Evolutionary conservation across 1,284 basidiomycete species (phyloP), one percentile per base, ranked within the genome.

Genomic region (Porodaedalea pini): DNA sequence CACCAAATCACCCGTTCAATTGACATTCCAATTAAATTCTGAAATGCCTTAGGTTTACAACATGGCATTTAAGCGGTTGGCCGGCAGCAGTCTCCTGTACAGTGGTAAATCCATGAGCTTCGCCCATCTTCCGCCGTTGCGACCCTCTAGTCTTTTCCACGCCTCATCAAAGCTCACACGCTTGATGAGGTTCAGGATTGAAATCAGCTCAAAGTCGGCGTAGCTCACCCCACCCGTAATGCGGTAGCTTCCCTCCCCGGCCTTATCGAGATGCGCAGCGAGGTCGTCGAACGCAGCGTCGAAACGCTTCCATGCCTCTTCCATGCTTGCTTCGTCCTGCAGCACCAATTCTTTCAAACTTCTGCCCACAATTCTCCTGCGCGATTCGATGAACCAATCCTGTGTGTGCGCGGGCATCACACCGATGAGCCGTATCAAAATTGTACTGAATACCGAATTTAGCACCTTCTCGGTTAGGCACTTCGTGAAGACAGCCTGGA

Each of bases 401-500:
- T 15, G n/a, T 2, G n/a, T 40, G 19, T 25, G 23, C 5, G n/a
- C 11, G n/a, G 36, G 17, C 6, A 55, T 13, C 19, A 17, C 31
- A n/a, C n/a, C 4, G 19, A 36, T 25, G 23, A 39, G 15, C 2
- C 8, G 51, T 55, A 44, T 37, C 40, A 57, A 23, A 44, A 61
- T 17, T 25, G 52, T 45, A 51, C 31, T 60, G 50, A 61, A 56
- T 54, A 54, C 56, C 10, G 48, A 41, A 19, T 11, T n/a, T 11
- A 55, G 19, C 11, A 63, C 31, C 60, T 49, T 60, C 51, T 60
- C 53, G 51, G 31, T 11, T 60, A 65, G 23, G 3, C 64, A 63
- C 5, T 63, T 51, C 0, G 64, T 55, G 48, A 73, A 70, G 1
- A 69, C 69, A 0, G 53, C 52, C 51, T 74, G 69, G 5, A 78